Evolutionary conservation across 2,329 filamentous ascomycete genomes (phyloP).

Genomic region (Thermoascus crustaceus): DNA sequence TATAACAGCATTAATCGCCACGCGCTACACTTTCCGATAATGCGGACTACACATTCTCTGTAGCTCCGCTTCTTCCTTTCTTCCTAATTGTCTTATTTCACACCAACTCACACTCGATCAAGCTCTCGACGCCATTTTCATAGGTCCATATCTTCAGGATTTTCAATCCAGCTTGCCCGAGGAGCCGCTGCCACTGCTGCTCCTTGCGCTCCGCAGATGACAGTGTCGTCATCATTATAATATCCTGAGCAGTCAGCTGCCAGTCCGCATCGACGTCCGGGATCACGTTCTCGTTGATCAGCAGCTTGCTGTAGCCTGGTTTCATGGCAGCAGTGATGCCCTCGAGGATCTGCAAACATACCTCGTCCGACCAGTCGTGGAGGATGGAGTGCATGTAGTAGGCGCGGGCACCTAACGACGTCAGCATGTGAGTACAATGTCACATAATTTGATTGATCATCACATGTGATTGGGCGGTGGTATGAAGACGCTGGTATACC

Average conservation of each 20-base stretch:
- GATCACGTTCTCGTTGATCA: slow-evolving; percentile 24
- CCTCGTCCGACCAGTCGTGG: slow-evolving; percentile 29
- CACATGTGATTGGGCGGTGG: not conserved
- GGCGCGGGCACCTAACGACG: slow-evolving; percentile 24
- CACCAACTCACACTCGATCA: not conserved
- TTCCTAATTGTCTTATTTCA: no score
- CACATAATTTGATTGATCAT: slow-evolving; percentile 1
- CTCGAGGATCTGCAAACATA: slow-evolving; percentile 23
- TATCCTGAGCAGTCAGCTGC: slow-evolving; percentile 30
- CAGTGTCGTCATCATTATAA: slow-evolving; percentile 15
- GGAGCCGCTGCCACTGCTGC: slow-evolving; percentile 14
- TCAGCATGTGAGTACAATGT: no score
- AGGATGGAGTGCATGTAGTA: slow-evolving; percentile 31
- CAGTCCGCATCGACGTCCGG: slow-evolving; percentile 25
- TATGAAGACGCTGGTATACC: slow-evolving; percentile 15
- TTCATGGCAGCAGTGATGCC: slow-evolving; percentile 16
- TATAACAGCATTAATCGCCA: no score
- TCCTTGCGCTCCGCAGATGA: slow-evolving; percentile 14
- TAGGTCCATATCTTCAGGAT: slow-evolving; percentile 2
- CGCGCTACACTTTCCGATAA: no score
- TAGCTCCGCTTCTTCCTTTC: no score
- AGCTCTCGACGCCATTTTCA: not conserved
- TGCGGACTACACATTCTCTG: no score
- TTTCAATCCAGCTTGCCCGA: slow-evolving; percentile 11
- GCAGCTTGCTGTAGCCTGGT: slow-evolving; percentile 22